Percentiles rank a stretch among this genome's conserved stretches.
Conservation (phyloP, 2,329 filamentous ascomycete species). For the Dendryphion nanum region DNA sequence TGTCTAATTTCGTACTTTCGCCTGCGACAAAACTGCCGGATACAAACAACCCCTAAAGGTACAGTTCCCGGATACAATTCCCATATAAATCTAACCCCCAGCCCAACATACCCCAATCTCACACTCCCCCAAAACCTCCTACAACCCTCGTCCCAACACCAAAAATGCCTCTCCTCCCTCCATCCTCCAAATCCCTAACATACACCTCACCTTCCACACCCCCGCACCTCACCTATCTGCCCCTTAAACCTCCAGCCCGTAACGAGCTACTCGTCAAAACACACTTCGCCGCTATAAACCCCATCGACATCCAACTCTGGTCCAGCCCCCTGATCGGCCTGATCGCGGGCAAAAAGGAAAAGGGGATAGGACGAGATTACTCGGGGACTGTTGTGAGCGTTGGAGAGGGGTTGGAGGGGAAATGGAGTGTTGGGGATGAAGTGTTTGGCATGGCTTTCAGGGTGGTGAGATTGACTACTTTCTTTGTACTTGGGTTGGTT, state of each 20-base stretch:
- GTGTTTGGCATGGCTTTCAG: conserved; percentile 24
- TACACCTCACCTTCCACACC: conserved; percentile 22
- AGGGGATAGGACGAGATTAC: conserved; percentile 47
- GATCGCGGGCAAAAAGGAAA: conserved; percentile 24
- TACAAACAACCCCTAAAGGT: no score
- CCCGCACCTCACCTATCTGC: conserved; percentile 20
- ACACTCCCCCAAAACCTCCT: no score
- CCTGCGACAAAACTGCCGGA: no score
- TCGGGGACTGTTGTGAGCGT: conserved; percentile 42
- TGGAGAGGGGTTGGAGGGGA: conserved; percentile 10
- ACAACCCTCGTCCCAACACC: no score
- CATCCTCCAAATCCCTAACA: conserved; percentile 24
- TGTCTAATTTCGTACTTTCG: no score
- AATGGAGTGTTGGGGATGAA: conserved; percentile 22
- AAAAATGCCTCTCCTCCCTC: conserved; percentile 12
- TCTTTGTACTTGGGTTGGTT: neutral
- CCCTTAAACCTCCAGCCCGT: conserved; percentile 9
- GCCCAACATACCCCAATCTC: no score
- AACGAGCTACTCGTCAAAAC: conserved; percentile 39
- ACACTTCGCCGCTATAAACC: conserved; percentile 48
- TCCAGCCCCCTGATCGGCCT: conserved; percentile 27
- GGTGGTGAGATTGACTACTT: conserved; percentile 1
- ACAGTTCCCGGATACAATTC: no score
- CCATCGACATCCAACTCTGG: conserved; percentile 42
- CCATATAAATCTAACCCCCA: no score